Base-by-base conservation (phyloP, 2,329 filamentous ascomycete genomes). In the Diplodia mutila region DNA sequence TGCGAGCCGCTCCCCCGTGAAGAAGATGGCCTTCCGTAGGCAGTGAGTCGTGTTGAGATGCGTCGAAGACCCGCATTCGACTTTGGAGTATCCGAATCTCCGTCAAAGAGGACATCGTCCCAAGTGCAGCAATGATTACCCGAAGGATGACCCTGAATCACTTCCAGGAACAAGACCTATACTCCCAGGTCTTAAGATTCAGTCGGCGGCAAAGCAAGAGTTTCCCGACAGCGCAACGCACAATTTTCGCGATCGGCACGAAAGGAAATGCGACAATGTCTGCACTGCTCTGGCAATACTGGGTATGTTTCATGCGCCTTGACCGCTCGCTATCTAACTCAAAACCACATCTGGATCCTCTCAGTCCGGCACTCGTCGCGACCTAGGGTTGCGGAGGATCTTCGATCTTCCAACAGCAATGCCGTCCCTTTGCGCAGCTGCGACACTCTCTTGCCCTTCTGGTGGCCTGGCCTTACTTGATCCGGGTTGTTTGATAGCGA, bases 41-140 rank as follows among this genome's bases (percentile, higher is more conserved):
- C 39, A 32, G 57, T 34, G 59, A 37, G 59, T 23, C 32, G 57
- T 63, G 59, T 48, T 63, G 59, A 63, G 59, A 21, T 48, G 46
- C 21, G 8, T 29, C 25, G 46, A 51, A 32, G 16, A 4, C n/a
- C 7, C 29, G 27, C 12, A n/a, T 1, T 34, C 21, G 42, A 18
- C 25, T 34, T 49, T 23, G 18, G n/a, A 25, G 46, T 42, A 12
- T 25, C 23, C 4, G 27, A 7, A 6, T 0, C 21, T n/a, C 23
- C 34, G n/a, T 29, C 32, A 27, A 21, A n/a, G 11, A 25, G 34
- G 54, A 29, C 18, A 49, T 61, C 25, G 18, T 9, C n/a, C n/a
- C 21, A 12, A 8, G 9, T 25, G n/a, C 12, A 42, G 34, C 34
- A 12, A 25, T n/a, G 12, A 16, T 39, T 16, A 7, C 55, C 37